Evolutionary conservation across 371 early-diverging fungal species (phyloP), one percentile per base, ranked within the genome.

Genomic region (Rhizomucor miehei): DNA sequence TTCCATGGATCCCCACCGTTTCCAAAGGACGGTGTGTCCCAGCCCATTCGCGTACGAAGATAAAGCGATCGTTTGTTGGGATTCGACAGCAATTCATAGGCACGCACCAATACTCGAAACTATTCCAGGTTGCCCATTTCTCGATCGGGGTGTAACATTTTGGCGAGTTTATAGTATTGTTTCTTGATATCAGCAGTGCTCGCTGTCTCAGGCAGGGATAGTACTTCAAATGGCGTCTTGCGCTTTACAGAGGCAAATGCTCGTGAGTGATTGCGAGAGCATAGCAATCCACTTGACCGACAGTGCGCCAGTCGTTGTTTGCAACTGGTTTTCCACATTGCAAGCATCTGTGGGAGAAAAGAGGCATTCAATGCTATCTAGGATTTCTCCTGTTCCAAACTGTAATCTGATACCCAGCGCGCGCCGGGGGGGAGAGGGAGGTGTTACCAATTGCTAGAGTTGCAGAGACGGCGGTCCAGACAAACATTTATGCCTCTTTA

Each of bases 131-230:
- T 55, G 25, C 77, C 73, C 6, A 56, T 65, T 1, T 55, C 39
- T 20, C 48, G 56, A 49, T 77, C 78, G 2, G 74, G 78, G 35
- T 77, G 74, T 13, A 70, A 50, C n/a, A 52, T 23, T 48, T 77
- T 77, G 3, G 70, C 74, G 5, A 77, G 50, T 44, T 71, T 63
- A 38, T 69, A 67, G 37, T 77, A 77, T 14, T 57, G 61, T 21
- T 64, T 52, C 40, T 72, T 71, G 44, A 77, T 63, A 19, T 63
- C 67, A n/a, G 60, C 51, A n/a, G 48, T 52, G 1, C 64, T 41
- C 6, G 70, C 67, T 35, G 45, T 55, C 16, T 40, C 47, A 1
- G 53, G 59, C 8, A 77, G 37, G 13, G 59, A 52, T 2, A 77
- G 45, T 16, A 72, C 57, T 38, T 71, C 66, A 53, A 60, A 77